Percentiles rank a stretch among this genome's conserved stretches.
phyloP scores from a whole-genome alignment of 106 monocot species.

The Triglochin maritima region DNA sequence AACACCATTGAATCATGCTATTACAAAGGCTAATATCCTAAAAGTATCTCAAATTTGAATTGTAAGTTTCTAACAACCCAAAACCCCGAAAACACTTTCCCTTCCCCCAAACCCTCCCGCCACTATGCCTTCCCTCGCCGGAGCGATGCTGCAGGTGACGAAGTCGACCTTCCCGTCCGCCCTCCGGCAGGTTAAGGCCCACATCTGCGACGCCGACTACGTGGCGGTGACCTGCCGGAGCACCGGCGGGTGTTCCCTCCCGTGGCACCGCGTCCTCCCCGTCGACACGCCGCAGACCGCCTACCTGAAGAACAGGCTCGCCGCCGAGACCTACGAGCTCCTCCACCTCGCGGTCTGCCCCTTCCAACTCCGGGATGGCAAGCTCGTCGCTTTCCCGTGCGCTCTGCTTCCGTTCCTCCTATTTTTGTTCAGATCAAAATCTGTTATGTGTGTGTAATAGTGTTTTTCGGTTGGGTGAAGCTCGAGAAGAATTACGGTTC shows the following conservation, averaged over 20 bases:
- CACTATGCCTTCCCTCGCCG: background rate
- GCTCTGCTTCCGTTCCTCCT: background rate
- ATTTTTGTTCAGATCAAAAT: background rate
- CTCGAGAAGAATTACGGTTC: background rate
- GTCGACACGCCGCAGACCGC: conserved; percentile 67
- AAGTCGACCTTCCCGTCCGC: conserved; percentile 57
- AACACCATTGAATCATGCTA: too few relatives aligned
- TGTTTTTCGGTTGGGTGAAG: background rate
- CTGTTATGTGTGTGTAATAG: background rate
- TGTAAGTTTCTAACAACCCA: too few relatives aligned
- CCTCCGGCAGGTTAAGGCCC: conserved; percentile 31
- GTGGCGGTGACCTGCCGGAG: conserved; percentile 54
- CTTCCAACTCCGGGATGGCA: conserved; percentile 42
- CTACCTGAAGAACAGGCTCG: conserved; percentile 74
- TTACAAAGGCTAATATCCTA: too few relatives aligned
- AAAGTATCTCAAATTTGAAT: too few relatives aligned
- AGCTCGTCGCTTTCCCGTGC: conserved; percentile 61
- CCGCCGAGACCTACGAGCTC: conserved; percentile 75
- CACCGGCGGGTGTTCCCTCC: conserved; percentile 29
- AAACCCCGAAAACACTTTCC: too few relatives aligned
- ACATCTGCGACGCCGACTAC: conserved; percentile 57
- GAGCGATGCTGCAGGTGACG: conserved; percentile 43
- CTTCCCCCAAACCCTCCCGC: too few relatives aligned
- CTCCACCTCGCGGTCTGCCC: conserved; percentile 85
- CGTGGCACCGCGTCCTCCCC: conserved; percentile 48